These are phyloP conservation scores for Phytomonas francai DNA, from an alignment of 208 protist species.

Conservation along the genomic window DNA sequence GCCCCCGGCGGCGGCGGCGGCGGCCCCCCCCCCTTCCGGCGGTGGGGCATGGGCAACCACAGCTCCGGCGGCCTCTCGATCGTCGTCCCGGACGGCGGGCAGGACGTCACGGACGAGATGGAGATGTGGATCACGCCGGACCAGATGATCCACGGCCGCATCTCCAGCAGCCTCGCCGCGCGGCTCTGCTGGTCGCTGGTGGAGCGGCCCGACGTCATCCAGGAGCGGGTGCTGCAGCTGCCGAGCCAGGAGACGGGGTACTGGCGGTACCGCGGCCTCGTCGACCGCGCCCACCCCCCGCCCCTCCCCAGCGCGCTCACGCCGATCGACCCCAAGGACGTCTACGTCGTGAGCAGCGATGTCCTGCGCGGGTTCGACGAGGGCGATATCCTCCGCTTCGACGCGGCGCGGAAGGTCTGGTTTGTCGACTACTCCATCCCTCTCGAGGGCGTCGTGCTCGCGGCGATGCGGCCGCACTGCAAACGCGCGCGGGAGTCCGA, in stretches of 20 bases:
- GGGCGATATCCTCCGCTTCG: slow-evolving; percentile 69
- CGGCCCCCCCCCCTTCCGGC: neutral
- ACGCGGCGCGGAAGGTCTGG: slow-evolving; percentile 39
- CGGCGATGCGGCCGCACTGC: slow-evolving; percentile 69
- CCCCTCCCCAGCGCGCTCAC: slow-evolving; percentile 26
- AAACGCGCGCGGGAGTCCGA: slow-evolving; percentile 56
- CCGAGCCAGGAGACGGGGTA: slow-evolving; percentile 43
- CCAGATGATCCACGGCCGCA: slow-evolving; percentile 71
- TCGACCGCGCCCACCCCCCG: slow-evolving; percentile 41
- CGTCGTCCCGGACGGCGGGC: slow-evolving; percentile 13
- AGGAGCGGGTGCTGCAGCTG: slow-evolving; percentile 8
- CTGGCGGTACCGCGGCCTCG: slow-evolving; percentile 78
- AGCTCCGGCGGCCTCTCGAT: neutral
- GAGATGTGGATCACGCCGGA: slow-evolving; percentile 84
- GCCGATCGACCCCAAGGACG: slow-evolving; percentile 46
- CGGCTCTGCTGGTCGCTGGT: slow-evolving; percentile 64
- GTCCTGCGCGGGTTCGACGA: slow-evolving; percentile 78
- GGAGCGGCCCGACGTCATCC: slow-evolving; percentile 57
- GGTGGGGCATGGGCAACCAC: neutral
- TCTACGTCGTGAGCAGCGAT: slow-evolving; percentile 75
- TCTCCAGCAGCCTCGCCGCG: slow-evolving; percentile 55
- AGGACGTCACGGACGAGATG: slow-evolving; percentile 56
- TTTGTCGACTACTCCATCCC: slow-evolving; percentile 60
- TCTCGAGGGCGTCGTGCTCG: slow-evolving; percentile 69
- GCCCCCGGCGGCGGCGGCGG: too few species aligned